Evolutionary conservation across 352 stramenopile species (phyloP), one percentile per base, ranked within the genome.

Genomic region (Phytophthora pini): DNA sequence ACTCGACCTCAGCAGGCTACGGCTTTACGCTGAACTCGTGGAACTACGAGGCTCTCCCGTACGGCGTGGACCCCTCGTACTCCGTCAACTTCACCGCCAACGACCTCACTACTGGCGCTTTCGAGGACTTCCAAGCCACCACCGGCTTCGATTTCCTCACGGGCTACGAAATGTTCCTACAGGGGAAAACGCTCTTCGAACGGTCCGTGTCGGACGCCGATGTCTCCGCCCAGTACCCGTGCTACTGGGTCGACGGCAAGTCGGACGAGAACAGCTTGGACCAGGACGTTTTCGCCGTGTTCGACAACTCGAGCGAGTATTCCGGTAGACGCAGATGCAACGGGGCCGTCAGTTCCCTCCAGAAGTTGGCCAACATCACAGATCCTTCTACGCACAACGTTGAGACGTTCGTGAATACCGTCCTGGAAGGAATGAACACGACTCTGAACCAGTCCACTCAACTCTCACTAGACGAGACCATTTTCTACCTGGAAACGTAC

Each of bases 101-200:
- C 0, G 38, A 65, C 11, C 26, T 68, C 17, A 39, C 36, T 3
- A 34, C 15, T 8, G 39, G 32, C 11, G 47, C 63, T 9, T 60
- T 80, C 43, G 24, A 36, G 0, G 29, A 46, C 1, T 82, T 82
- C 38, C 52, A 72, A 58, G 26, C 41, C 0, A 15, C 36, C 0
- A 57, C 72, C 0, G 68, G 61, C 0, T 62, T 82, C 6, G 55
- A 70, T 6, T 72, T 65, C 40, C n/a, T 56, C 9, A 74, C 58
- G 24, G 48, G 43, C 6, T 84, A 77, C 52, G 76, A 84, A 12
- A 60, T 84, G 40, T 65, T 82, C 10, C 54, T 84, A 2, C 76
- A 84, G 36, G 73, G 70, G 34, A 79, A 82, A 41, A 45, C 73
- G 13, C 39, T 82, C n/a, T 68, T 82, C 11, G 76, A 84, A 17